Conservation (phyloP, 179 eudicot species). For the Amaranthus tricolor region DNA sequence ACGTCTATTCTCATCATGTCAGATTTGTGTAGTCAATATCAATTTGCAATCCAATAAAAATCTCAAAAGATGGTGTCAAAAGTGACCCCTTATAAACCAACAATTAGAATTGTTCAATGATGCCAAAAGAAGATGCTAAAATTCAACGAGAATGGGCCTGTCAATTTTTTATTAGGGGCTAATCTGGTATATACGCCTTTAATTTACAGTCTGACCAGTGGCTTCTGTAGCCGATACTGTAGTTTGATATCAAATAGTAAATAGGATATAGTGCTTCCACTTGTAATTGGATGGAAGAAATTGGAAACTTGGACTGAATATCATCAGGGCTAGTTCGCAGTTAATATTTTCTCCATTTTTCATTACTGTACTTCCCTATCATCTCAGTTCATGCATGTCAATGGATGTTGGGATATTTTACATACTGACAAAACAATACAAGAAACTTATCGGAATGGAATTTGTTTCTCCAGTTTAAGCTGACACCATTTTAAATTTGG, state of each 20-base stretch:
- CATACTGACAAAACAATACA: not conserved
- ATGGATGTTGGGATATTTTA: conserved; percentile 36
- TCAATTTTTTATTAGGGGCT: not conserved
- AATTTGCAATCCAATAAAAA: too few relatives aligned
- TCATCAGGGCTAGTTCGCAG: not conserved
- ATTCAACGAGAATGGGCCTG: too few relatives aligned
- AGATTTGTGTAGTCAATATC: too few relatives aligned
- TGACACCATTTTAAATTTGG: conserved; percentile 12
- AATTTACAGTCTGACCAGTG: not conserved
- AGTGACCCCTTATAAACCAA: too few relatives aligned
- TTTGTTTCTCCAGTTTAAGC: conserved; percentile 10
- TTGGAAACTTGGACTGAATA: not conserved
- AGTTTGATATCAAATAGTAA: not conserved
- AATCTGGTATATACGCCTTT: not conserved
- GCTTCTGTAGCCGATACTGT: not conserved
- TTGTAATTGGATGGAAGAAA: conserved; percentile 1
- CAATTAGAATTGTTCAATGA: too few relatives aligned
- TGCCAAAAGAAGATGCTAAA: too few relatives aligned
- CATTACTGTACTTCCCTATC: conserved; percentile 12
- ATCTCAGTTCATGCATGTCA: conserved; percentile 21
- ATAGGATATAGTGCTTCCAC: not conserved
- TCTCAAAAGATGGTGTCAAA: too few relatives aligned
- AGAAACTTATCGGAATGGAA: not conserved
- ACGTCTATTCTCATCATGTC: too few relatives aligned
- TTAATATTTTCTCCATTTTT: not conserved